These are phyloP conservation scores for Colletotrichum chrysophilum DNA, from an alignment of 2,329 filamentous ascomycete species.

Conservation along the genomic window DNA sequence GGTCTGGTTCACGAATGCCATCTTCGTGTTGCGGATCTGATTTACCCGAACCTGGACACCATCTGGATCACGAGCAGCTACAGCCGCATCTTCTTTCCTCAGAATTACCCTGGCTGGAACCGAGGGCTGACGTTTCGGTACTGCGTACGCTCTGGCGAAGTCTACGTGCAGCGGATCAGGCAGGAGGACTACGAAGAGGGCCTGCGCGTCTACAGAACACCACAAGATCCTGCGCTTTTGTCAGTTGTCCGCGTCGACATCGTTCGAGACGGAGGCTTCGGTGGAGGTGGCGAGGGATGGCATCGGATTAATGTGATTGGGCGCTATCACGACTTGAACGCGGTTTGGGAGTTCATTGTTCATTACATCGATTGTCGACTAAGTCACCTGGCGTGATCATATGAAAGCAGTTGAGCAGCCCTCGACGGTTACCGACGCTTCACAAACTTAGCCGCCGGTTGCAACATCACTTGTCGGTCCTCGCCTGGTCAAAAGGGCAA, in stretches of 20 bases:
- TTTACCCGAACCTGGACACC: not conserved
- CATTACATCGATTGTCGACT: not conserved
- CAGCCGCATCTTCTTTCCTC: not conserved
- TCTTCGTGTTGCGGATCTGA: not conserved
- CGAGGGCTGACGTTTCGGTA: not conserved
- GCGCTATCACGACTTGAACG: not conserved
- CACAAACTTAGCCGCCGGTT: not conserved
- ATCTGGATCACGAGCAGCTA: not conserved
- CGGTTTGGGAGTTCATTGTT: not conserved
- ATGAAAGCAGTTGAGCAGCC: not conserved
- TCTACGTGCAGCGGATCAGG: not conserved
- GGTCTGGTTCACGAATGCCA: not conserved
- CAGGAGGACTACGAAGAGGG: not conserved
- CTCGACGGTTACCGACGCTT: not conserved
- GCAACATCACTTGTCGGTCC: not conserved
- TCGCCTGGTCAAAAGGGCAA: not conserved
- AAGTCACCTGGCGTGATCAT: fast-evolving
- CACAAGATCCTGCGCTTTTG: not conserved
- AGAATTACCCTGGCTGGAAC: not conserved
- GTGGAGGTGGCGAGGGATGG: not conserved
- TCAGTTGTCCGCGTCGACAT: not conserved
- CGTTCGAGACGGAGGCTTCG: not conserved
- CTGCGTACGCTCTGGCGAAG: not conserved
- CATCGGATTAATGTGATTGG: not conserved
- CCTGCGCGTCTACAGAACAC: not conserved